Conservation (phyloP, 169 alveolate species). For the Theileria luwenshuni region DNA sequence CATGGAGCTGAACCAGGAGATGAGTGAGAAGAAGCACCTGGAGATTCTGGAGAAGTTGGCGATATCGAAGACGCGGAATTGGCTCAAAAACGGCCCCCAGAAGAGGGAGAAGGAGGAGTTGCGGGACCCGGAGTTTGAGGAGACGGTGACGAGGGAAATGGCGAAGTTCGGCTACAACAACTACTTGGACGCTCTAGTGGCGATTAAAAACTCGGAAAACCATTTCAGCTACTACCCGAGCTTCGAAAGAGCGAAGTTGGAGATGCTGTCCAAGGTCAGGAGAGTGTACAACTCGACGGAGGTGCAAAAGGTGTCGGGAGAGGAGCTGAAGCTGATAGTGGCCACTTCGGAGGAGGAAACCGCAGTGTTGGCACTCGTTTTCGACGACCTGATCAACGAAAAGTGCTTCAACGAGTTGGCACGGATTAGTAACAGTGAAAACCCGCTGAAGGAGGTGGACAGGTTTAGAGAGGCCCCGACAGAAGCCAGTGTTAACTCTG, state of each 20-base stretch:
- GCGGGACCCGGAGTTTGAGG: not conserved
- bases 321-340: slow-evolving; percentile 36
- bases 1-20: slow-evolving; percentile 26
- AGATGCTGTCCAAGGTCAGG: slow-evolving; percentile 1
- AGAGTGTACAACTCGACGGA: not conserved
- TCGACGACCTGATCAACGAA: slow-evolving; percentile 22
- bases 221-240: slow-evolving; percentile 35
- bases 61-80: not conserved
- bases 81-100: not conserved
- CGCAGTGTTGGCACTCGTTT: slow-evolving; percentile 15
- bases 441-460: not conserved
- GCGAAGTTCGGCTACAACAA: slow-evolving; percentile 44
- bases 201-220: slow-evolving; percentile 53
- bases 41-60: slow-evolving; percentile 25
- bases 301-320: slow-evolving; percentile 29
- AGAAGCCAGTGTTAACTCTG: no score
- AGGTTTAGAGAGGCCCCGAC: no score
- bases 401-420: not conserved
- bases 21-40: slow-evolving; percentile 25
- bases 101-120: not conserved
- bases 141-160: slow-evolving; percentile 35
- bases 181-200: slow-evolving; percentile 36
- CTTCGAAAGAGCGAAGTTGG: slow-evolving; percentile 20
- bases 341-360: slow-evolving; percentile 39
- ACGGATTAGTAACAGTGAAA: not conserved